A percentile compares a stretch with the other conserved stretches of the same genome.
Evolutionary conservation across 805 yeast genomes (phyloP).

Genomic region (Nakazawaea peltata): DNA sequence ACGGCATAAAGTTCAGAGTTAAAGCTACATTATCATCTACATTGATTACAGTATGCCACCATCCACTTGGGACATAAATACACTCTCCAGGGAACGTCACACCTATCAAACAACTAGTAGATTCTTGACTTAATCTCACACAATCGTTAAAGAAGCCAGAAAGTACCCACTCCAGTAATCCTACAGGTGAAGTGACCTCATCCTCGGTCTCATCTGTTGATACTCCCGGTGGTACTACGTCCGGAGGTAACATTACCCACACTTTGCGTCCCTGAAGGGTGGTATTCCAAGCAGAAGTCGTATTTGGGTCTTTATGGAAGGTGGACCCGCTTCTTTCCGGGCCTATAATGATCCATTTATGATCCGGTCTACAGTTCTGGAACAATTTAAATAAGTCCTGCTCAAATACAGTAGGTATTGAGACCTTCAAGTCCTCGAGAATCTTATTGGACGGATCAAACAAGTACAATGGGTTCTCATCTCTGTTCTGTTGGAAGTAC

Average conservation of each 20-base stretch:
- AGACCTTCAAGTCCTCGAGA: slow-evolving; percentile 50
- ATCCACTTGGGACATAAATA: slow-evolving; percentile 87
- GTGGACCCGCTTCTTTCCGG: slow-evolving; percentile 80
- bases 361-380: slow-evolving; percentile 67
- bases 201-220: slow-evolving; percentile 68
- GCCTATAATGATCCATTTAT: slow-evolving; percentile 88
- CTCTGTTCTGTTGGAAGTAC: slow-evolving; percentile 54
- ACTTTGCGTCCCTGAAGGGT: slow-evolving; percentile 66
- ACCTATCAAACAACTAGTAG: slow-evolving; percentile 49
- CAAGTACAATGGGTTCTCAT: slow-evolving; percentile 79
- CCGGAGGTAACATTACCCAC: slow-evolving; percentile 87
- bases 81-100: slow-evolving; percentile 78
- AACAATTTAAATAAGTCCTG: slow-evolving; percentile 58
- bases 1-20: slow-evolving; percentile 84
- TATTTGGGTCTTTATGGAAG: slow-evolving; percentile 89
- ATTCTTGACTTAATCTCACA: slow-evolving; percentile 36
- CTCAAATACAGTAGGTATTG: slow-evolving; percentile 44
- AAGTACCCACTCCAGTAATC: slow-evolving; percentile 86
- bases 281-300: slow-evolving; percentile 88
- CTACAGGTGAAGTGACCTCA: slow-evolving; percentile 89
- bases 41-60: slow-evolving; percentile 97
- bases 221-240: slow-evolving; percentile 76
- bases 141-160: slow-evolving; percentile 75
- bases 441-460: slow-evolving; percentile 79
- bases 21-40: slow-evolving; percentile 75